Base-by-base conservation (phyloP, 2,329 filamentous ascomycete species). In the Cytospora leucostoma region DNA sequence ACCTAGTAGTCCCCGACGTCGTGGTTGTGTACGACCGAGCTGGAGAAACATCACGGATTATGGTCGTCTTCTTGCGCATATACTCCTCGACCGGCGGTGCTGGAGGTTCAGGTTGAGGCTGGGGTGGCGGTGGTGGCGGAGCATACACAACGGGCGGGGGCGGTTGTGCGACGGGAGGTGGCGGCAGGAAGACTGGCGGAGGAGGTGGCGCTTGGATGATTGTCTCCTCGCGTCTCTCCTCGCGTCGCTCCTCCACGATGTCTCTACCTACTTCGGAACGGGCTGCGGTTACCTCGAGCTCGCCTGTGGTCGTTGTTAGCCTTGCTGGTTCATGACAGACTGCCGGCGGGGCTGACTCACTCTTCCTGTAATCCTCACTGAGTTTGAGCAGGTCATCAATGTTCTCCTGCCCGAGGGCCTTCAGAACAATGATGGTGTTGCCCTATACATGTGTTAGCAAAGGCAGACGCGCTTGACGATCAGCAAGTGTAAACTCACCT, bases 331-430 rank as follows among this genome's bases (percentile, higher is more conserved):
- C 12, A 17, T 21, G 50, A 17, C n/a, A n/a, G 5, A 56, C 4
- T 6, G 19, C n/a, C 34, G 19, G 4, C 8, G 11, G 17, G 6
- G 37, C 10, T 15, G 7, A 71, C 80, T 71, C 70, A 85, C 83
- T 80, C 71, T 84, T 83, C 72, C 84, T 88, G 76, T 92, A 93
- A 37, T 89, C 87, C 71, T 93, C 90, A 75, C 92, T 96, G 56
- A 93, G 80, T 70, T 87, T 89, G 70, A 97, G 90, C 52, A 97
- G 82, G 71, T 96, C 90, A 69, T 97, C 93, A 67, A 97, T 97
- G 70, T 97, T 92, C 19, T 94, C 87, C 70, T 96, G 93, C 17
- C 92, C 91, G 6, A 98, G 82, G 11, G 94, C 93, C 72, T 91
- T 89, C 69, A 90, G 87, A 38, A 98, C 87, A 59, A 97, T 85